Conservation (phyloP, 805 yeast genomes). For the Wickerhamia fluorescens region DNA sequence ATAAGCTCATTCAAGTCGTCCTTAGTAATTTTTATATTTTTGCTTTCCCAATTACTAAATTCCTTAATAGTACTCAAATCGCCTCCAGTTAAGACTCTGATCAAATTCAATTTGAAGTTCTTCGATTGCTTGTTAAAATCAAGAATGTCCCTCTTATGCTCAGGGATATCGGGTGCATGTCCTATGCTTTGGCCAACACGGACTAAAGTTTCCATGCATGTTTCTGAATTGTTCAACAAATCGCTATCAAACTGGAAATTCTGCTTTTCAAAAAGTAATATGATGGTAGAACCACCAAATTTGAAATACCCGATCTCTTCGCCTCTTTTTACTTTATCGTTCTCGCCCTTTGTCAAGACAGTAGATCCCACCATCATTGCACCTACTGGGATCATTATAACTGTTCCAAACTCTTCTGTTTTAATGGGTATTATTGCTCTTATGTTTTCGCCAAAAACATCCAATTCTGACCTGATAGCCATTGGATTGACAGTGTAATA, state of each 20-base stretch:
- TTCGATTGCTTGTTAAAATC: slow-evolving; percentile 42
- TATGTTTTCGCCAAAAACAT: slow-evolving; percentile 89
- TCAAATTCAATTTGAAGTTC: slow-evolving; percentile 42
- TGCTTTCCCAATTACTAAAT: slow-evolving; percentile 32
- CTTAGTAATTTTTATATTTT: slow-evolving; percentile 17
- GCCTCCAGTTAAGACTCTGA: slow-evolving; percentile 54
- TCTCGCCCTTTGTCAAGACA: slow-evolving; percentile 57
- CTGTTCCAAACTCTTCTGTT: slow-evolving; percentile 69
- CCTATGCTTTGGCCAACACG: slow-evolving; percentile 92
- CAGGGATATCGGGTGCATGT: slow-evolving; percentile 48
- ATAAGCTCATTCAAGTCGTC: slow-evolving; percentile 16
- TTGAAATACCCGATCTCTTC: slow-evolving; percentile 92
- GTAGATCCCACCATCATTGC: slow-evolving; percentile 99
- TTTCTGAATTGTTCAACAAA: slow-evolving; percentile 56
- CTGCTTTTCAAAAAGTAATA: slow-evolving; percentile 52
- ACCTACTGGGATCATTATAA: slow-evolving; percentile 77
- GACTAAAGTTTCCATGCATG: slow-evolving; percentile 73
- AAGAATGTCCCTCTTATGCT: slow-evolving; percentile 41
- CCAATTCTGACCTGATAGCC: slow-evolving; percentile 85
- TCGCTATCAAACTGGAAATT: slow-evolving; percentile 65
- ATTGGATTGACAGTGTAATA: slow-evolving; percentile 96
- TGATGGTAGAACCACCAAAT: slow-evolving; percentile 90
- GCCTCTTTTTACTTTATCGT: slow-evolving; percentile 53
- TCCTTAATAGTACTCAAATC: slow-evolving; percentile 26
- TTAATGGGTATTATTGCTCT: slow-evolving; percentile 73